These are phyloP conservation scores for Quercus lobata DNA, from an alignment of 331 rosid species.

Conservation along the genomic window DNA sequence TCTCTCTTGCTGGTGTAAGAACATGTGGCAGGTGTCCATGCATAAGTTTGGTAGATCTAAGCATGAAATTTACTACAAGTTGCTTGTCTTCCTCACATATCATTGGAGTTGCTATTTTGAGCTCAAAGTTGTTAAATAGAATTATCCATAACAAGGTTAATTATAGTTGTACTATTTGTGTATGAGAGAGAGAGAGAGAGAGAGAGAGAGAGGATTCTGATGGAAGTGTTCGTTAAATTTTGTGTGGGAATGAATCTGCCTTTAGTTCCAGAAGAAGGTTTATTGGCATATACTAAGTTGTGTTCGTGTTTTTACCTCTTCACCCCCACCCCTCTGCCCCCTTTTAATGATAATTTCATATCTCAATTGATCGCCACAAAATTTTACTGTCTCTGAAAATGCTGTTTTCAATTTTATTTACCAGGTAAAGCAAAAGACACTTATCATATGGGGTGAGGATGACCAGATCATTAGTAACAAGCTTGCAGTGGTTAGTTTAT, in stretches of 20 bases:
- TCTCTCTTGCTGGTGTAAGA: background rate
- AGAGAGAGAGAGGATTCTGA: background rate
- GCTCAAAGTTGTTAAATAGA: too few species aligned
- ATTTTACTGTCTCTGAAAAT: background rate
- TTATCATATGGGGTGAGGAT: slow-evolving; percentile 94
- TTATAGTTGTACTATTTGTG: background rate
- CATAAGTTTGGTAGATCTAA: background rate
- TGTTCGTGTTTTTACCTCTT: background rate
- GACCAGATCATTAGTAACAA: slow-evolving; percentile 73
- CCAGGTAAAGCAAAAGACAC: slow-evolving; percentile 85
- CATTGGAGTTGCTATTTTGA: background rate
- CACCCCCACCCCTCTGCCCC: background rate
- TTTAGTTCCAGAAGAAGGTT: background rate
- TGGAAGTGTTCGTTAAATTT: background rate
- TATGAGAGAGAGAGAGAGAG: too few species aligned
- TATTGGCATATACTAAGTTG: background rate
- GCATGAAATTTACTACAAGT: background rate
- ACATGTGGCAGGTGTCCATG: background rate
- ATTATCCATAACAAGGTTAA: too few species aligned
- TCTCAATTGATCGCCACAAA: background rate
- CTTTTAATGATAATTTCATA: background rate
- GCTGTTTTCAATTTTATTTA: slow-evolving; percentile 5
- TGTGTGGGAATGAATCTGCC: background rate
- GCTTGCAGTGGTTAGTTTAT: slow-evolving; percentile 77
- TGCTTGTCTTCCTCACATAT: background rate